Conservation (phyloP, 2,329 filamentous ascomycete species). For the Paraphoma sp. region DNA sequence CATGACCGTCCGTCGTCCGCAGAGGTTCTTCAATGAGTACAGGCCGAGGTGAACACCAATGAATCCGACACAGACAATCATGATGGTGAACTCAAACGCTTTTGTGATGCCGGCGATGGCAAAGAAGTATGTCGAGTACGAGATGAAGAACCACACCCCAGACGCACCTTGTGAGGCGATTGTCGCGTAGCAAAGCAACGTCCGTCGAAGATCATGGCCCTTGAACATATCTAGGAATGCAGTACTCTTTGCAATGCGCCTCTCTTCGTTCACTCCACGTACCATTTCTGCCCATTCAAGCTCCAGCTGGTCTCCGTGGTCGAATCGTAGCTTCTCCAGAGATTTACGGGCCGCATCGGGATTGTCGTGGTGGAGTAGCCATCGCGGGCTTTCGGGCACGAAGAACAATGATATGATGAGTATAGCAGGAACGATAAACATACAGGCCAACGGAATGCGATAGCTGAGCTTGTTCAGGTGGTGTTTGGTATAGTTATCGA, state of each 20-base stretch:
- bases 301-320: slow-evolving; percentile 22
- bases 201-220: slow-evolving; percentile 57
- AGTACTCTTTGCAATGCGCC: slow-evolving; percentile 58
- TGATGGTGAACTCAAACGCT: slow-evolving; percentile 58
- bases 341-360: slow-evolving; percentile 21
- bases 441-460: slow-evolving; percentile 58
- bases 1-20: slow-evolving; percentile 56
- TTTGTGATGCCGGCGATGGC: slow-evolving; percentile 28
- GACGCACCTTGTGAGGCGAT: slow-evolving; percentile 55
- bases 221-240: slow-evolving; percentile 58
- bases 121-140: slow-evolving; percentile 57
- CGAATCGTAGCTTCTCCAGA: slow-evolving; percentile 24
- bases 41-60: slow-evolving; percentile 59
- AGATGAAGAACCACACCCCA: slow-evolving; percentile 60
- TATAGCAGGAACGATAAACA: slow-evolving; percentile 60
- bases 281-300: slow-evolving; percentile 38
- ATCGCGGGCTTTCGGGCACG: slow-evolving; percentile 51
- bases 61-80: slow-evolving; percentile 59
- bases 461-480: slow-evolving; percentile 35
- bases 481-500: slow-evolving; percentile 38
- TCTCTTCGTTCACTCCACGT: slow-evolving; percentile 35
- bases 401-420: slow-evolving; percentile 47
- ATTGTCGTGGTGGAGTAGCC: slow-evolving; percentile 36
- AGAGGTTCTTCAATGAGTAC: slow-evolving; percentile 55
- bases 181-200: slow-evolving; percentile 58